Conservation (phyloP, 768 basidiomycete genomes). For the Leccinellum luteum region DNA sequence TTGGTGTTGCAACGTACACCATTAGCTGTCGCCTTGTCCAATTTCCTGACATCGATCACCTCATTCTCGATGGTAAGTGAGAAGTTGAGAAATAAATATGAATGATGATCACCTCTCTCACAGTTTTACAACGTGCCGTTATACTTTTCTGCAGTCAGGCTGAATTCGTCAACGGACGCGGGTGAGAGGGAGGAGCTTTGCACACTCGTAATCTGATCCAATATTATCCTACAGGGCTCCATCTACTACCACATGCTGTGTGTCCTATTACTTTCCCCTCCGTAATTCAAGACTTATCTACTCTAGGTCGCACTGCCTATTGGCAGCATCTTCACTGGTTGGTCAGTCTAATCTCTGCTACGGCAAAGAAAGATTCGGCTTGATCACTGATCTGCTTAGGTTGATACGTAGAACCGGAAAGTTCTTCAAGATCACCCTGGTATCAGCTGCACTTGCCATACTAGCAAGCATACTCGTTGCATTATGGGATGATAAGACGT, state of each 20-base stretch:
- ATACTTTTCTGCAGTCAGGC: no score
- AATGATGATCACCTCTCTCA: no score
- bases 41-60: conserved; percentile 72
- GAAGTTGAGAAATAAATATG: no score
- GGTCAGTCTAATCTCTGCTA: conserved; percentile 42
- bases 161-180: no score
- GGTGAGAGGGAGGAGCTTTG: no score
- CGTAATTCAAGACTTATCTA: conserved; percentile 7
- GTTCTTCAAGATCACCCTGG: no score
- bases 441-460: conserved; percentile 55
- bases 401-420: no score
- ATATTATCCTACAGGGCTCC: no score
- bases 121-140: no score
- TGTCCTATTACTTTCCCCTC: conserved; percentile 25
- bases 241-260: conserved; percentile 52
- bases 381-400: no score
- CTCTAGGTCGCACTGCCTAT: conserved; percentile 70
- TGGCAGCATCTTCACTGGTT: conserved; percentile 88
- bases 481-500: conserved; percentile 63
- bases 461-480: conserved; percentile 58
- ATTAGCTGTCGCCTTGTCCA: conserved; percentile 73
- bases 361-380: neutral
- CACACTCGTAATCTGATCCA: no score
- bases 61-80: conserved; percentile 72
- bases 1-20: conserved; percentile 78